phyloP scores from a whole-genome alignment of 2,329 filamentous ascomycete genomes.

The Coniochaeta sp. region DNA sequence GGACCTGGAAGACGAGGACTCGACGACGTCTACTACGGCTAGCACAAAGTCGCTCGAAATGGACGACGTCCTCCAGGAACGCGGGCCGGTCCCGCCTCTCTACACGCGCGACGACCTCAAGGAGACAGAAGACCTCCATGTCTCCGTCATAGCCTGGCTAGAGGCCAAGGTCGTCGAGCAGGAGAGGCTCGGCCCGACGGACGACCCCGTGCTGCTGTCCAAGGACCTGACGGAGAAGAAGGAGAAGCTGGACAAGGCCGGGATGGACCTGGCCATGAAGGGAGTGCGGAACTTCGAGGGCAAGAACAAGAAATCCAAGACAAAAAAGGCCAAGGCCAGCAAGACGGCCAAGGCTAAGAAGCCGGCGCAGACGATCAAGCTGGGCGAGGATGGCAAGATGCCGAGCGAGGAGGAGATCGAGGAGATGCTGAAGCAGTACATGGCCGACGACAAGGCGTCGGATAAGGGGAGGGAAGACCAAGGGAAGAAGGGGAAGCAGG shows the following conservation, averaged over 20 bases:
- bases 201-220: slow-evolving; percentile 67
- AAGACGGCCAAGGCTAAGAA: slow-evolving; percentile 14
- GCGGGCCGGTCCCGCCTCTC: slow-evolving; percentile 52
- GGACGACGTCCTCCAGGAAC: slow-evolving; percentile 35
- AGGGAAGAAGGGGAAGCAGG: slow-evolving; percentile 11
- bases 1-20: slow-evolving; percentile 68
- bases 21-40: slow-evolving; percentile 22
- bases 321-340: slow-evolving; percentile 24
- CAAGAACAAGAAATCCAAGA: slow-evolving; percentile 33
- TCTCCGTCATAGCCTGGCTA: slow-evolving; percentile 65
- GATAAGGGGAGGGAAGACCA: slow-evolving; percentile 9
- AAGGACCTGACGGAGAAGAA: slow-evolving; percentile 65
- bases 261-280: slow-evolving; percentile 64
- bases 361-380: slow-evolving; percentile 21
- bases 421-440: slow-evolving; percentile 42
- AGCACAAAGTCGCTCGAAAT: slow-evolving; percentile 32
- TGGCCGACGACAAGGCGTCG: slow-evolving; percentile 15
- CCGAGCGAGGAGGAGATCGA: slow-evolving; percentile 37
- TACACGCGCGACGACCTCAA: slow-evolving; percentile 70
- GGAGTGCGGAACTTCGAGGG: slow-evolving; percentile 50
- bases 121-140: slow-evolving; percentile 54
- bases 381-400: slow-evolving; percentile 33
- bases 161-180: slow-evolving; percentile 64
- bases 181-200: slow-evolving; percentile 58
- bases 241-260: slow-evolving; percentile 63